Evolutionary conservation across 345 rosid species (phyloP).

Genomic region (Brassica carinata): DNA sequence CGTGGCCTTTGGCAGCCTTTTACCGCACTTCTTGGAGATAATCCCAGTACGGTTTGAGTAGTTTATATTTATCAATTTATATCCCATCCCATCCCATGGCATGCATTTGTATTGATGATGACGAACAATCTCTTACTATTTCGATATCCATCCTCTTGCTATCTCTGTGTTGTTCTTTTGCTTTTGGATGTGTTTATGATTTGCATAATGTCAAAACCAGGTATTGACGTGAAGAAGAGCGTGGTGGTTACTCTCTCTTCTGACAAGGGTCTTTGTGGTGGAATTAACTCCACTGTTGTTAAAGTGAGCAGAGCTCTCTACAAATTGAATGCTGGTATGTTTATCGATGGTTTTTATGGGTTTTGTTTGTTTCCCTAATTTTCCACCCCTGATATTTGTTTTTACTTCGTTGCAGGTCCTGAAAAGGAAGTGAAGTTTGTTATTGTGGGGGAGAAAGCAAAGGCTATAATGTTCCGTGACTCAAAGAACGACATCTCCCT

Average conservation of each 20-base stretch:
- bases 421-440: conserved; percentile 84
- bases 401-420: conserved; percentile 57
- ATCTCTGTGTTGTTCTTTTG: conserved; percentile 8
- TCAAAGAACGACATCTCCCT: conserved; percentile 73
- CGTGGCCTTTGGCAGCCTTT: conserved; percentile 98
- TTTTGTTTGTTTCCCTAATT: background rate
- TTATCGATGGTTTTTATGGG: background rate
- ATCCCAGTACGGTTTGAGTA: conserved; percentile 41
- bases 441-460: conserved; percentile 89
- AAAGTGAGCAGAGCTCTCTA: conserved; percentile 74
- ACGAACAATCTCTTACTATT: conserved; percentile 2
- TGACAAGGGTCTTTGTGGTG: conserved; percentile 99
- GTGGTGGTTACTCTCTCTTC: conserved; percentile 88
- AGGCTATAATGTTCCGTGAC: conserved; percentile 79
- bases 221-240: conserved; percentile 91
- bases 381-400: background rate
- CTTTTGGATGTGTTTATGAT: conserved; percentile 11
- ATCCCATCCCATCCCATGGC: background rate
- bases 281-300: conserved; percentile 91
- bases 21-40: conserved; percentile 51
- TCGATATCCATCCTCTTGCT: background rate
- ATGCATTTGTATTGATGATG: conserved; percentile 13
- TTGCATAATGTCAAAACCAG: conserved; percentile 43
- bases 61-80: background rate
- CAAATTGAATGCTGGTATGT: conserved; percentile 72